Evolutionary conservation across 495 filamentous ascomycete genomes (phyloP), one percentile per base, ranked within the genome.

Genomic region (Pseudoneurospora amorphoporcata): DNA sequence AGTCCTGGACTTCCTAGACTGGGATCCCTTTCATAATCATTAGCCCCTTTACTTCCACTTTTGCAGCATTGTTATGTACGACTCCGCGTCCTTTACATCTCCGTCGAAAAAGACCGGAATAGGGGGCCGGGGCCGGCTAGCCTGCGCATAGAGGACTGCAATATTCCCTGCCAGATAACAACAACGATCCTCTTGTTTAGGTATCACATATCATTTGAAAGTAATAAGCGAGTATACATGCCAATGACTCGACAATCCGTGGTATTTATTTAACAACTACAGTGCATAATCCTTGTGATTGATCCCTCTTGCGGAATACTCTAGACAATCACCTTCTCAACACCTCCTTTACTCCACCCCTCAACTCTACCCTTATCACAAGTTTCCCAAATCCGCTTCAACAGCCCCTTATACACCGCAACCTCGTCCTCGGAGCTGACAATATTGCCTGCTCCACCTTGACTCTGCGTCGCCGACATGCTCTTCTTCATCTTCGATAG

Each of bases 281-380:
- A 35, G 14, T 35, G 29, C 32, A 14, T 6, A 14, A 8, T 10
- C 68, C 8, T 9, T 19, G 68, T 39, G 37, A 19, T 14, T 23
- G 29, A 19, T 43, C 17, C 8, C 8, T 14, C 10, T 29, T 40
- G n/a, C 12, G 0, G 8, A 8, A 41, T 43, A 5, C n/a, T 29
- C 40, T 70, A 70, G 8, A 17, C 32, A n/a, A 40, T 3, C 35
- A 58, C 42, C 3, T 70, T 38, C 65, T 73, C 77, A 45, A 86
- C 72, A 39, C 85, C 78, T 4, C 84, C 84, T 72, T 84, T 86
- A 75, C 89, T 92, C 94, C 91, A 98, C 35, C 76, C 84, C 76
- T 80, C 80, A 7, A 94, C 86, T 73, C 90, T 88, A 74, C 87
- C 84, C 71, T 85, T 82, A 82, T 95, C 92, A 79, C 89, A 91